Conservation (phyloP, 2,329 filamentous ascomycete genomes). For the Dothideomycetes sp. region DNA sequence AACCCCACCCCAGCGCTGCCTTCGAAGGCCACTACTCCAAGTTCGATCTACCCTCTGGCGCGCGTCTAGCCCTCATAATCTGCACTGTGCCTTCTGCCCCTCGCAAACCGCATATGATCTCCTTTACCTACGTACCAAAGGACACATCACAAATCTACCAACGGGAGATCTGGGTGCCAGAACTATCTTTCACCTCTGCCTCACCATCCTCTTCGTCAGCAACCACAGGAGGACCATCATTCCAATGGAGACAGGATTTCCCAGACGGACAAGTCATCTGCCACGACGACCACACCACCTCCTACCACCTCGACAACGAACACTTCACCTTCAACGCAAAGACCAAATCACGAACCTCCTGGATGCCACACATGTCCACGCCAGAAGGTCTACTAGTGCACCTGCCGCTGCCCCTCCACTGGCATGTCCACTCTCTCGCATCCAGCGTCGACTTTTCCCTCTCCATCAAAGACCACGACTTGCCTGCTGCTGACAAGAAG, state of each 20-base stretch:
- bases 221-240: too few species aligned
- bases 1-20: slow-evolving; percentile 28
- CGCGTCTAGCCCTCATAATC: slow-evolving; percentile 35
- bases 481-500: slow-evolving; percentile 14
- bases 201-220: too few species aligned
- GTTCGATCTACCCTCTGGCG: slow-evolving; percentile 35
- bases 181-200: too few species aligned
- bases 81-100: slow-evolving; percentile 34
- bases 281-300: slow-evolving; percentile 24
- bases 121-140: slow-evolving; percentile 38
- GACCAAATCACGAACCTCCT: slow-evolving; percentile 27
- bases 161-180: slow-evolving; percentile 33
- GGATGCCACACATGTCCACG: slow-evolving; percentile 25
- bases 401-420: slow-evolving; percentile 38
- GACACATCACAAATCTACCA: slow-evolving; percentile 25
- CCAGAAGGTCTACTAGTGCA: slow-evolving; percentile 35
- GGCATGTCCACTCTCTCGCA: slow-evolving; percentile 38
- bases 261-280: slow-evolving; percentile 29
- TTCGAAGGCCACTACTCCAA: slow-evolving; percentile 44
- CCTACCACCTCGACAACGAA: slow-evolving; percentile 22
- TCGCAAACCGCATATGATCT: slow-evolving; percentile 31
- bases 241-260: slow-evolving; percentile 27
- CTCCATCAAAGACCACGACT: slow-evolving; percentile 21
- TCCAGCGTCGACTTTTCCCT: slow-evolving; percentile 30
- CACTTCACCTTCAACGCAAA: slow-evolving; percentile 30